Percentiles rank a stretch among this genome's conserved stretches.
Conservation (phyloP, 768 basidiomycete genomes). For the Kwoniella botswanensis region DNA sequence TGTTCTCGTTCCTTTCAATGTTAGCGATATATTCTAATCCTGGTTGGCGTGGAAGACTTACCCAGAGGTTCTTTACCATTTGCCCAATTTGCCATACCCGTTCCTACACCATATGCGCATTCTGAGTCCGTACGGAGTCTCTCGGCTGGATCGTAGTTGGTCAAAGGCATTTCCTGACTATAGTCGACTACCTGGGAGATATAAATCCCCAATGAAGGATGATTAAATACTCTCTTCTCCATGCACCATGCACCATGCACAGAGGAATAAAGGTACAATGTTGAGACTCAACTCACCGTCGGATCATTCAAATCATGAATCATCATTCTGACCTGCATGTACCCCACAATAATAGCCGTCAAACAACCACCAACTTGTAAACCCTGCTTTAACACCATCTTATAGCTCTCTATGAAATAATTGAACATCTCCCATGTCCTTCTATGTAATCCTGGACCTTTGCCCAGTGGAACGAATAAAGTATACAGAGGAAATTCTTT, state of each 20-base stretch:
- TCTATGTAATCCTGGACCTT: conserved; percentile 23
- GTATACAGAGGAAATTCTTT: conserved; percentile 11
- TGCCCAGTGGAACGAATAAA: conserved; percentile 5
- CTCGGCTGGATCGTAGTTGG: conserved; percentile 1
- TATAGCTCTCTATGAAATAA: conserved; percentile 23
- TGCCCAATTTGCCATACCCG: conserved; percentile 45
- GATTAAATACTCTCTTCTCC: too few species aligned
- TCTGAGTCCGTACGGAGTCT: conserved; percentile 14
- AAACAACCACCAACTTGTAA: conserved; percentile 41
- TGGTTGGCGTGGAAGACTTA: conserved; percentile 13
- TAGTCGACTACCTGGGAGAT: conserved; percentile 1
- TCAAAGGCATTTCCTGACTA: neutral
- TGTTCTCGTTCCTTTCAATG: conserved; percentile 2
- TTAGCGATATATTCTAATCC: conserved; percentile 2
- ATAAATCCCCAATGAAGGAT: too few species aligned
- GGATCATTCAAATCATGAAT: conserved; percentile 21
- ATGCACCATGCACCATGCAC: too few species aligned
- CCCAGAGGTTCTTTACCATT: conserved; percentile 33
- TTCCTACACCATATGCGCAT: conserved; percentile 42
- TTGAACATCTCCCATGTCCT: conserved; percentile 40
- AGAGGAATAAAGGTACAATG: too few species aligned
- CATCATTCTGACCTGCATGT: conserved; percentile 40
- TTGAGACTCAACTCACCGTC: conserved; percentile 21
- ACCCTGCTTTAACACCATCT: conserved; percentile 34
- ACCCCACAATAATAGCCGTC: conserved; percentile 26